These are phyloP conservation scores for Vitis cinerea DNA, from an alignment of 164 flowering plant genomes.

Conservation along the genomic window DNA sequence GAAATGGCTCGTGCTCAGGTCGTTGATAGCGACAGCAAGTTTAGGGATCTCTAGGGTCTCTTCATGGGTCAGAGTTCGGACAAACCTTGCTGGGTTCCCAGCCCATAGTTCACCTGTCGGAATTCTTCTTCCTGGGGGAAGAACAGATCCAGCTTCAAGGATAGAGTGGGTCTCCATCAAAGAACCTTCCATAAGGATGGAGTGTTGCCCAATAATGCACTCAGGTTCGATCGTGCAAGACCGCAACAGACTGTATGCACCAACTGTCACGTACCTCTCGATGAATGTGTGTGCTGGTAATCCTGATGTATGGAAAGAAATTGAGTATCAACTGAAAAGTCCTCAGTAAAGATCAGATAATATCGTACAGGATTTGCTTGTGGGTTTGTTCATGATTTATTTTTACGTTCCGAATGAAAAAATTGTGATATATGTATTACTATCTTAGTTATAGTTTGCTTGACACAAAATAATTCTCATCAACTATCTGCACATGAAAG, in stretches of 20 bases:
- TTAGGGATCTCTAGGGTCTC: constrained; percentile 89
- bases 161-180: constrained; percentile 91
- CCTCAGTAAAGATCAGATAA: neutral
- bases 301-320: constrained; percentile 43
- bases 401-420: too few species aligned
- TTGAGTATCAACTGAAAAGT: neutral
- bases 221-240: constrained; percentile 95
- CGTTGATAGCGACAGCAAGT: constrained; percentile 89
- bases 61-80: constrained; percentile 75
- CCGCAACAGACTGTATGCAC: constrained; percentile 76
- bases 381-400: too few species aligned
- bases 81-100: constrained; percentile 95
- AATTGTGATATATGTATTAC: too few species aligned
- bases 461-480: too few species aligned
- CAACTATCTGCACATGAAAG: too few species aligned
- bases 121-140: constrained; percentile 93
- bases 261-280: constrained; percentile 86
- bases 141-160: constrained; percentile 92
- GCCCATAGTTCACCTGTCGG: constrained; percentile 98
- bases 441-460: too few species aligned
- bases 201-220: constrained; percentile 93
- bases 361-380: too few species aligned
- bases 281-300: constrained; percentile 88
- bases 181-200: constrained; percentile 97
- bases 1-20: constrained; percentile 75